Base-by-base conservation (phyloP, 108 stramenopile genomes). In the Mediolabrus comicus region DNA sequence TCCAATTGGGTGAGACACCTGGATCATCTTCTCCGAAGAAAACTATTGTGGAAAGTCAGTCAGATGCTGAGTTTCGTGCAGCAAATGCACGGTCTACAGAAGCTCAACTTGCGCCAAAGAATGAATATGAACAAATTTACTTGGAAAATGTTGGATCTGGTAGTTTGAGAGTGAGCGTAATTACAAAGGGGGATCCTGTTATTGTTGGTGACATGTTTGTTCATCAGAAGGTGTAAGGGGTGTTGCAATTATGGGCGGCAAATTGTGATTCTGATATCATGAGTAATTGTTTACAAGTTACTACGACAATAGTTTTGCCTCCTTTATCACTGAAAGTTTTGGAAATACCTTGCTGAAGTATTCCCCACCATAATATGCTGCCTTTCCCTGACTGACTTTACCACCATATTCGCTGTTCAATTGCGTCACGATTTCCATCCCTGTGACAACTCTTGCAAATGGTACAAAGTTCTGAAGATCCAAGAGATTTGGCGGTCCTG, bases 151-250 rank as follows among this genome's bases (percentile, higher is more conserved):
- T 52, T 31, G 87, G 87, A 0, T 55, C 51, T 39, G 83, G 84
- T 0, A 80, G 79, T 55, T 61, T 91, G 58, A 82, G 90, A 17
- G 75, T 88, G 13, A 84, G 80, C 49, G 81, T 65, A 51, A 70
- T 91, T 49, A 69, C 68, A 10, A 72, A 59, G 11, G 90, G 90
- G 0, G 90, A 88, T 83, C 90, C 90, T 13, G 86, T 87, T 9
- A 87, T 91, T 72, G 86, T 91, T 36, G 90, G 89, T 5, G 81
- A 82, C 13, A 81, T 86, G 62, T 87, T 86, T 57, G 71, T 90
- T 39, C 89, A 90, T 66, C 66, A 74, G 43, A 86, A 86, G 60
- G 28, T 84, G 33, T 86, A 65, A 67, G n/a, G n/a, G n/a, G n/a
- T n/a, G n/a, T n/a, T n/a, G n/a, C n/a, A n/a, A n/a, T n/a, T n/a